A percentile compares a stretch with the other conserved stretches of the same genome.
These are phyloP conservation scores for Cruciata laevipes DNA, from an alignment of 257 asterid genomes.

Conservation along the genomic window DNA sequence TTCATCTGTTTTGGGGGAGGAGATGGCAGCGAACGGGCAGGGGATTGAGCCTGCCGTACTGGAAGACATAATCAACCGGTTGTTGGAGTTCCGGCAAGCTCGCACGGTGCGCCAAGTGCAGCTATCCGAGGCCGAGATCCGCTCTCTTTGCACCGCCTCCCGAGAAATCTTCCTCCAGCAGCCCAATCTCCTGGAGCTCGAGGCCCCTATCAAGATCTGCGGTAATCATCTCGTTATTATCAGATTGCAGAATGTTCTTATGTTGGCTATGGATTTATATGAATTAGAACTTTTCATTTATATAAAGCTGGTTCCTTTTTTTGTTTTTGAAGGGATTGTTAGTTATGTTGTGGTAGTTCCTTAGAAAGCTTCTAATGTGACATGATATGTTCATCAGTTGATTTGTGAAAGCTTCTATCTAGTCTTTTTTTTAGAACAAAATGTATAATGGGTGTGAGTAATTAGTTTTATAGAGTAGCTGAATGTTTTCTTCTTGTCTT, in stretches of 20 bases:
- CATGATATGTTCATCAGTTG: not conserved
- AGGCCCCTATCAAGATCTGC: constrained; percentile 97
- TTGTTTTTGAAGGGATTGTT: not conserved
- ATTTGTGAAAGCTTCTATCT: not conserved
- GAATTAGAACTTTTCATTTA: too few species aligned
- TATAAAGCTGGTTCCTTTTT: not conserved
- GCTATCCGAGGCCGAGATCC: constrained; percentile 91
- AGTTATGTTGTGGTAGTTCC: not conserved
- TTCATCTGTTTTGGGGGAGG: not conserved
- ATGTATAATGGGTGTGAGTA: not conserved
- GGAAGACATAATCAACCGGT: constrained; percentile 75
- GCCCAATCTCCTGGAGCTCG: constrained; percentile 93
- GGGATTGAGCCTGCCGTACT: constrained; percentile 68
- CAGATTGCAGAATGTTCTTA: not conserved
- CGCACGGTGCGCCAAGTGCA: constrained; percentile 82
- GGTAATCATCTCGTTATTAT: constrained; percentile 31
- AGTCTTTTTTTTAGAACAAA: too few species aligned
- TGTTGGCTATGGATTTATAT: not conserved
- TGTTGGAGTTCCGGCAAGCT: constrained; percentile 71
- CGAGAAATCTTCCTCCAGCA: constrained; percentile 83
- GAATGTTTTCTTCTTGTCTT: not conserved
- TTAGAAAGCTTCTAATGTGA: not conserved
- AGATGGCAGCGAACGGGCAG: constrained; percentile 63
- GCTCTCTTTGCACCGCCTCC: constrained; percentile 62
- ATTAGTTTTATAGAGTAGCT: not conserved